Evolutionary conservation across 1,139 yeast species (phyloP).

Genomic region (Spathaspora sp.): DNA sequence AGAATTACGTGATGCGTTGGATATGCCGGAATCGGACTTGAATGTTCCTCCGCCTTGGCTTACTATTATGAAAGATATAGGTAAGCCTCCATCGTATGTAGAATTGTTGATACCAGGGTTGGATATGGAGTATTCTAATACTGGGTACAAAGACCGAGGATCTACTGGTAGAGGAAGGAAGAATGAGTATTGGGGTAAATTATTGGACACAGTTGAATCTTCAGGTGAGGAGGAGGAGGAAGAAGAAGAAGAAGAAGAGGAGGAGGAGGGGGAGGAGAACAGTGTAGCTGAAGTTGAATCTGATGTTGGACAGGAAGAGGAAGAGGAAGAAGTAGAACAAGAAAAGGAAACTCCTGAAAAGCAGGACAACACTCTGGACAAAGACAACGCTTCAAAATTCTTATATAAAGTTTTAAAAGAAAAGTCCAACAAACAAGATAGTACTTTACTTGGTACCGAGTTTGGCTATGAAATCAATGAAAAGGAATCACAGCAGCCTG

Average conservation of each 20-base stretch:
- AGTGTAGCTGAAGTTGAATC: constrained; percentile 16
- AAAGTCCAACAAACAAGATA: constrained; percentile 5
- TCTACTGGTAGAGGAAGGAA: constrained; percentile 16
- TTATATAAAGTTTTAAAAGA: constrained; percentile 13
- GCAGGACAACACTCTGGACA: constrained; percentile 3
- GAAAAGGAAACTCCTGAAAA: constrained; percentile 8
- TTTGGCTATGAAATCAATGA: constrained; percentile 4
- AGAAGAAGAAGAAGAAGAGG: constrained; percentile 20
- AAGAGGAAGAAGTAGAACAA: constrained; percentile 14
- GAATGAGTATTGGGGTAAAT: constrained; percentile 41
- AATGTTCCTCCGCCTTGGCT: constrained; percentile 80
- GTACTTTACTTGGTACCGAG: constrained; percentile 5
- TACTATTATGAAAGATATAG: constrained; percentile 63
- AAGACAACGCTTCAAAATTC: constrained; percentile 6
- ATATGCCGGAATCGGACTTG: constrained; percentile 53
- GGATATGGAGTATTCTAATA: constrained; percentile 41
- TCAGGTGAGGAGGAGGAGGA: constrained; percentile 34
- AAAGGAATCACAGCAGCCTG: neutral
- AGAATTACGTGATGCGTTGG: constrained; percentile 65
- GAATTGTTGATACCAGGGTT: constrained; percentile 58
- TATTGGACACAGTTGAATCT: constrained; percentile 35
- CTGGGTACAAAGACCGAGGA: constrained; percentile 30
- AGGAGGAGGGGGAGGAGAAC: constrained; percentile 16
- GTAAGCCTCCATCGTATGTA: constrained; percentile 86
- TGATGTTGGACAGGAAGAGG: constrained; percentile 20